Conservation (phyloP, 805 yeast species). For the Zygosaccharomyces kombuchaensis region DNA sequence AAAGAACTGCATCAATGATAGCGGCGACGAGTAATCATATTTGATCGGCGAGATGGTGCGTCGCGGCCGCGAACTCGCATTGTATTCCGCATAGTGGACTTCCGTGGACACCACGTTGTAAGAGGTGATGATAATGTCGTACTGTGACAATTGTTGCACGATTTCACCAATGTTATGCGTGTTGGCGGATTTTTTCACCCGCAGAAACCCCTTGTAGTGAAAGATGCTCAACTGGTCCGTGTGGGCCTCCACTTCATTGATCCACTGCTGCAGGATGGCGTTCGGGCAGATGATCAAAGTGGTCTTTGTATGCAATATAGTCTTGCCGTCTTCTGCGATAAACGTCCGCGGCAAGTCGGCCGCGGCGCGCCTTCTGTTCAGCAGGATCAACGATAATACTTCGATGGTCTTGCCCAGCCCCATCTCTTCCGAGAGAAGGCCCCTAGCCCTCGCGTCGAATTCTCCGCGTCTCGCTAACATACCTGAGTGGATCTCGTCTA, state of each 20-base stretch:
- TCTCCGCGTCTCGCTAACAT: slow-evolving; percentile 5
- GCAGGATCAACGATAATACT: slow-evolving; percentile 56
- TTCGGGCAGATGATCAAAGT: slow-evolving; percentile 85
- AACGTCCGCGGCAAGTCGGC: slow-evolving; percentile 7
- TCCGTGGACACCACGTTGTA: slow-evolving; percentile 70
- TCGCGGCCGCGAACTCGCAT: slow-evolving; percentile 42
- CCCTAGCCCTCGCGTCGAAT: slow-evolving; percentile 36
- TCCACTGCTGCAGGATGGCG: slow-evolving; percentile 83
- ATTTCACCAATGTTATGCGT: slow-evolving; percentile 29
- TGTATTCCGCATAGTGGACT: slow-evolving; percentile 71
- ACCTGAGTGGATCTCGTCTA: slow-evolving; percentile 15
- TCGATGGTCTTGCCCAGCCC: slow-evolving; percentile 96
- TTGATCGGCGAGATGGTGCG: slow-evolving; percentile 29
- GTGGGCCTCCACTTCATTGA: slow-evolving; percentile 56
- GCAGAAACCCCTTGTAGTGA: slow-evolving; percentile 56
- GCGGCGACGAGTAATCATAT: slow-evolving; percentile 70
- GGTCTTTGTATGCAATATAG: slow-evolving; percentile 48
- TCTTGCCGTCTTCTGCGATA: slow-evolving; percentile 21
- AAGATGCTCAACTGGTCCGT: slow-evolving; percentile 46
- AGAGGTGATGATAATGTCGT: slow-evolving; percentile 78
- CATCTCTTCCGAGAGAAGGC: slow-evolving; percentile 91
- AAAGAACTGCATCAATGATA: slow-evolving; percentile 81
- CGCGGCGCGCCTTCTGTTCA: slow-evolving; percentile 47
- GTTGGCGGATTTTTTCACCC: slow-evolving; percentile 31
- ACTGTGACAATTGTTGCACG: slow-evolving; percentile 51